These are phyloP conservation scores for Glycine tomentella DNA, from an alignment of 306 rosid species.

Conservation along the genomic window DNA sequence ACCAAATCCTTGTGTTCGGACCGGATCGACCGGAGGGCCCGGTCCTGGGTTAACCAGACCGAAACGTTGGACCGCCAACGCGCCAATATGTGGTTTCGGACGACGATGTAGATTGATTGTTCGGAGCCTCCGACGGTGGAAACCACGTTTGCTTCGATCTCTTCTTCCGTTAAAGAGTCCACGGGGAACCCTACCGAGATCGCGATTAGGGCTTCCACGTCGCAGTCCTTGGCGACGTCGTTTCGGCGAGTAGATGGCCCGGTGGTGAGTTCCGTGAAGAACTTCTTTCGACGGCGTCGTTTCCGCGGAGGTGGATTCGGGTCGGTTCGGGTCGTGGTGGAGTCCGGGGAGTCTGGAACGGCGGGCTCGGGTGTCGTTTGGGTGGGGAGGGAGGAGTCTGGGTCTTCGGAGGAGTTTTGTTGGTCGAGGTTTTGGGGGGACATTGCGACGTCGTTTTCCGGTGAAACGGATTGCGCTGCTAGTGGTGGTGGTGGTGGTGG, in stretches of 20 bases:
- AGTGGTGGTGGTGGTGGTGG: not conserved
- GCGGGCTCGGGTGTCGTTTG: constrained; percentile 33
- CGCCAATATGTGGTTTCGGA: constrained; percentile 79
- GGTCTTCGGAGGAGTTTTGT: constrained; percentile 47
- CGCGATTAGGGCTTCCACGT: constrained; percentile 81
- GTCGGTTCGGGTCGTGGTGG: constrained; percentile 44
- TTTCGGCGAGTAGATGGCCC: constrained; percentile 71
- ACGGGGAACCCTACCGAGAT: constrained; percentile 85
- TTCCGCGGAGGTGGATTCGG: constrained; percentile 49
- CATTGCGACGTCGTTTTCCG: constrained; percentile 55
- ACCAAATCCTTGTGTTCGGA: constrained; percentile 77
- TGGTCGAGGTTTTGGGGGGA: constrained; percentile 41
- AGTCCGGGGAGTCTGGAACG: constrained; percentile 66
- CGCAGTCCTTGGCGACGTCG: constrained; percentile 71
- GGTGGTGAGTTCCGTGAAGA: constrained; percentile 75
- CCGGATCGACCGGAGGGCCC: constrained; percentile 70
- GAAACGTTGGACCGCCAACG: constrained; percentile 81
- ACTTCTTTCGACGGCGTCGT: constrained; percentile 92
- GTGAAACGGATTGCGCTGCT: constrained; percentile 20
- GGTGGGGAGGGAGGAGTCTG: constrained; percentile 47
- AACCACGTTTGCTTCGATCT: constrained; percentile 87
- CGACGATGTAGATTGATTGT: constrained; percentile 78
- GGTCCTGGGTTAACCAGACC: constrained; percentile 73
- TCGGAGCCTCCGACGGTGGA: constrained; percentile 77
- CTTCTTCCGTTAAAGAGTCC: constrained; percentile 91